phyloP scores from a whole-genome alignment of 1,139 yeast species.

The Yarrowia galli region DNA sequence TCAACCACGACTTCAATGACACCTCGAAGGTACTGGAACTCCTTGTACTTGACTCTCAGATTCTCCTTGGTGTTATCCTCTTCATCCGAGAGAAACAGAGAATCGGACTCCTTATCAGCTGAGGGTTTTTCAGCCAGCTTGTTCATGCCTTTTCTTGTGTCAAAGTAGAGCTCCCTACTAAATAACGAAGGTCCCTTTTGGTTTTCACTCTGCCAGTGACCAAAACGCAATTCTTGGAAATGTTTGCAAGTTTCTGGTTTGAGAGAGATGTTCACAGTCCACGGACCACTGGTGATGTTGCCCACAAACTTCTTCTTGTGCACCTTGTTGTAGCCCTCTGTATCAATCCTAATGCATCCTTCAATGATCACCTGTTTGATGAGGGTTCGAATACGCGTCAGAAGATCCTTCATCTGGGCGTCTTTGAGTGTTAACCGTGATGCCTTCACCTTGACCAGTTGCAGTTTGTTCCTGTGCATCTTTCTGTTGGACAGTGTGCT shows the following conservation, averaged over 20 bases:
- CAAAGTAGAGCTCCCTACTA: constrained; percentile 23
- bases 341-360: constrained; percentile 24
- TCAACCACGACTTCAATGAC: not conserved
- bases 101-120: not conserved
- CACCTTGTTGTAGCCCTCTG: constrained; percentile 24
- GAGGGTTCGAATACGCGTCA: not conserved
- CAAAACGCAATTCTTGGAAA: constrained; percentile 24
- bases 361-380: constrained; percentile 12
- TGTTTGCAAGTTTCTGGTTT: constrained; percentile 14
- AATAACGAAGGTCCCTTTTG: constrained; percentile 15
- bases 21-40: constrained; percentile 12
- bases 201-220: constrained; percentile 5
- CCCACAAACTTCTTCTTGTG: not conserved
- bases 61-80: constrained; percentile 24
- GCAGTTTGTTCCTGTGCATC: constrained; percentile 12
- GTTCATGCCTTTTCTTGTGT: constrained; percentile 20
- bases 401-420: constrained; percentile 3
- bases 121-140: not conserved
- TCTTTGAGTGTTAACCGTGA: not conserved
- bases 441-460: constrained; percentile 20
- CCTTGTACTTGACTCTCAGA: constrained; percentile 17
- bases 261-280: not conserved
- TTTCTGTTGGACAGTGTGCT: constrained; percentile 12
- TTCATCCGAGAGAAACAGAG: constrained; percentile 10
- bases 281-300: not conserved